A percentile compares a stretch with the other conserved stretches of the same genome.
phyloP scores from a whole-genome alignment of 2,329 filamentous ascomycete species.

The Xylariomycetidae sp. region DNA sequence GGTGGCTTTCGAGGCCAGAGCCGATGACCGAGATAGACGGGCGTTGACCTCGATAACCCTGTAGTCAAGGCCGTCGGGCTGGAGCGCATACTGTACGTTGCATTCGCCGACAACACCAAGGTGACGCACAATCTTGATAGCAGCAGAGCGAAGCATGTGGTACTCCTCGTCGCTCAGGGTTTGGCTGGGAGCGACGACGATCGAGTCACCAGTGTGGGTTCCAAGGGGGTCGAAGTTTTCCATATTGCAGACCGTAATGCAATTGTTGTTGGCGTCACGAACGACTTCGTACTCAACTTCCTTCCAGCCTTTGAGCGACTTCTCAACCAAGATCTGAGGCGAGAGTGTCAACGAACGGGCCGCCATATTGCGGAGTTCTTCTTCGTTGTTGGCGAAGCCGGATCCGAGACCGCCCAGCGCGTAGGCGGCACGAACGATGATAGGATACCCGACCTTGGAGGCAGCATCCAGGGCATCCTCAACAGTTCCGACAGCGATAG shows the following conservation, averaged over 20 bases:
- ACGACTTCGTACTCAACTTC: conserved; percentile 99
- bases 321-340: conserved; percentile 95
- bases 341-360: conserved; percentile 88
- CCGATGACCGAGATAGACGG: conserved; percentile 94
- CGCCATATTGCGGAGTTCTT: conserved; percentile 90
- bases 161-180: conserved; percentile 98
- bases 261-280: conserved; percentile 95
- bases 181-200: conserved; percentile 94
- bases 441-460: conserved; percentile 83
- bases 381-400: conserved; percentile 88
- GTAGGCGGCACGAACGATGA: conserved; percentile 96
- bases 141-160: conserved; percentile 95
- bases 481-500: conserved; percentile 83
- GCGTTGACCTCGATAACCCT: conserved; percentile 98
- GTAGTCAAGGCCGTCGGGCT: conserved; percentile 96
- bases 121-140: conserved; percentile 97
- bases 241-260: conserved; percentile 98
- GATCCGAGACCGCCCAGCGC: conserved; percentile 93
- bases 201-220: conserved; percentile 97
- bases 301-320: conserved; percentile 99
- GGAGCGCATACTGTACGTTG: conserved; percentile 95
- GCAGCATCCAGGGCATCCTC: conserved; percentile 90
- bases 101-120: conserved; percentile 97
- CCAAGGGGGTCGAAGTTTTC: conserved; percentile 98
- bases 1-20: conserved; percentile 94